phyloP scores from a whole-genome alignment of 768 basidiomycete species.

The Lactarius vividus region DNA sequence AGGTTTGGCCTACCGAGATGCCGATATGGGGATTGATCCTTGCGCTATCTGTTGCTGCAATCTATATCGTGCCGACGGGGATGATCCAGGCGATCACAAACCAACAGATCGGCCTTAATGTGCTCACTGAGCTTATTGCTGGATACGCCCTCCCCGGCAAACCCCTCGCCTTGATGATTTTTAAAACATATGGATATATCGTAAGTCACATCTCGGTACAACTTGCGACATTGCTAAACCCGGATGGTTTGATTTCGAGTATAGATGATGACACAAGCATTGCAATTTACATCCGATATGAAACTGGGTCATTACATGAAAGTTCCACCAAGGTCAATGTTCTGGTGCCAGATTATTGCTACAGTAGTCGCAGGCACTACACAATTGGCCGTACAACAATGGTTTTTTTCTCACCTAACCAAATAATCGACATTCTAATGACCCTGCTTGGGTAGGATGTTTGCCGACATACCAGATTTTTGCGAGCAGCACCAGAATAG shows the following conservation, averaged over 20 bases:
- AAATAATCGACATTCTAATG: not conserved
- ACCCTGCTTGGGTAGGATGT: slow-evolving; percentile 40
- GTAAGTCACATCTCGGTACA: slow-evolving; percentile 1
- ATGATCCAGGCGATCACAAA: slow-evolving; percentile 84
- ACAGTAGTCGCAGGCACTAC: slow-evolving; percentile 57
- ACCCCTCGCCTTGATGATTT: slow-evolving; percentile 78
- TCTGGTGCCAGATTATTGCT: slow-evolving; percentile 54
- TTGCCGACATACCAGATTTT: slow-evolving; percentile 62
- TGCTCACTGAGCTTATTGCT: slow-evolving; percentile 71
- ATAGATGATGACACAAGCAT: slow-evolving; percentile 41
- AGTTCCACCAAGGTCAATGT: slow-evolving; percentile 42
- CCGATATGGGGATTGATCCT: slow-evolving; percentile 66
- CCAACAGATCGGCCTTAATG: slow-evolving; percentile 66
- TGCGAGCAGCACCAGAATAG: slow-evolving; percentile 53
- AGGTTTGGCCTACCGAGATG: slow-evolving; percentile 64
- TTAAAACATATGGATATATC: slow-evolving; percentile 46
- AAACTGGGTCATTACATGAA: slow-evolving; percentile 77
- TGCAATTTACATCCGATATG: slow-evolving; percentile 73
- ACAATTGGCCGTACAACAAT: slow-evolving; percentile 63
- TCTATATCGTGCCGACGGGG: slow-evolving; percentile 77
- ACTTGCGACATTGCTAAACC: not conserved
- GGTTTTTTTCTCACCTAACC: slow-evolving; percentile 1
- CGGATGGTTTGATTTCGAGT: not conserved
- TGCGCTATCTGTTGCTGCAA: slow-evolving; percentile 45
- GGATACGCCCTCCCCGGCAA: slow-evolving; percentile 60